Evolutionary conservation across 73 alveolate genomes (phyloP), one percentile per base, ranked within the genome.

Genomic region (Symbiodinium natans): DNA sequence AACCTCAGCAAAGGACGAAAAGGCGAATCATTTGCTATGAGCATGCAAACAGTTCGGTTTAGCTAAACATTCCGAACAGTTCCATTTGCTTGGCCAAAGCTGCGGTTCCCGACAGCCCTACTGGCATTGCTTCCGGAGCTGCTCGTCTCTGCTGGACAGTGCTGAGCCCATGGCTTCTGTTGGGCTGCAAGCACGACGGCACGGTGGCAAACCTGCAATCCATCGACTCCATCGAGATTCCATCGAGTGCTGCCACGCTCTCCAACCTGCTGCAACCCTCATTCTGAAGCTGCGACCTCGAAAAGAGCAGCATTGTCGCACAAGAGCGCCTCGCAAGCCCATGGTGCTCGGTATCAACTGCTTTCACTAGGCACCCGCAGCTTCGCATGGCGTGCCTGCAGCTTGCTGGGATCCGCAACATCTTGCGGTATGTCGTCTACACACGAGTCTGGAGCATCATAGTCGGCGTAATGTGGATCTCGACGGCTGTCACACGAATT

Each of bases 271-370:
- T 6, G 80, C 34, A 25, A 6, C n/a, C n/a, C n/a, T n/a, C n/a
- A n/a, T n/a, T n/a, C n/a, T n/a, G n/a, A n/a, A n/a, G n/a, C n/a
- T 0, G 80, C 25, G 21, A 48, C 97, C 97, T 90, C 97, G 29
- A 90, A 68, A 29, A 90, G 80, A 52, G 89, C 97, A 17, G 89
- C 97, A 33, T 71, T 90, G 23, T 90, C 97, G 11, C 97, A 85
- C 83, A 90, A 73, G 0, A 90, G 77, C 13, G 97, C 97, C 97
- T 89, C 54, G 34, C 40, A 4, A 27, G 38, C 33, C n/a, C n/a
- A n/a, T n/a, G n/a, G n/a, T 43, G 48, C 8, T 48, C 63, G 17
- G 23, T 17, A 48, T 17, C 63, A 8, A 17, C 8, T 8, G 23
- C 63, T 17, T 48, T 48, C 23, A 33, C 13, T 8, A 31, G 33